Conservation (phyloP, 345 rosid species). For the sweet orange (Citrus sinensis) region DNA sequence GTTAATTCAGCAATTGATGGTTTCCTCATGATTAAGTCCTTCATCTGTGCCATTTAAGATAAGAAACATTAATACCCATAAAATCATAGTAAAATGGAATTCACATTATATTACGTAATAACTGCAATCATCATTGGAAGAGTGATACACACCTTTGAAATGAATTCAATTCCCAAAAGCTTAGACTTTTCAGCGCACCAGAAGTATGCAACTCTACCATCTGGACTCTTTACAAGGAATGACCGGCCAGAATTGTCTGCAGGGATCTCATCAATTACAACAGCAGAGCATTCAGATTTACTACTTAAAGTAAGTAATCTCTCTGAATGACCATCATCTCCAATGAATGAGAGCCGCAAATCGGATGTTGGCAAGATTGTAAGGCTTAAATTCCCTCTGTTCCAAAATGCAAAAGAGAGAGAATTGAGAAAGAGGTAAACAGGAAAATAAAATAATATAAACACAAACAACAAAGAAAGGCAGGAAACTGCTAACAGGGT, state of each 20-base stretch:
- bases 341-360: slow-evolving; percentile 72
- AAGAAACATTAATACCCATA: background rate
- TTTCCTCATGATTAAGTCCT: slow-evolving; percentile 70
- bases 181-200: slow-evolving; percentile 98
- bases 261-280: slow-evolving; percentile 57
- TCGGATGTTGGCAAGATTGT: slow-evolving; percentile 77
- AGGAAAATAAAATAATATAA: background rate
- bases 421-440: slow-evolving; percentile 7
- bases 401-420: background rate
- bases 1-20: slow-evolving; percentile 89
- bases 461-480: background rate
- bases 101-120: background rate
- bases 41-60: slow-evolving; percentile 49
- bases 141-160: slow-evolving; percentile 57
- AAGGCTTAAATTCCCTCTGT: slow-evolving; percentile 88
- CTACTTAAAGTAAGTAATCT: slow-evolving; percentile 60
- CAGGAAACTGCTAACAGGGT: background rate
- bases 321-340: slow-evolving; percentile 79
- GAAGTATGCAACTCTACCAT: slow-evolving; percentile 55
- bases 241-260: slow-evolving; percentile 88
- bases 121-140: background rate
- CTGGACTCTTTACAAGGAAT: slow-evolving; percentile 53
- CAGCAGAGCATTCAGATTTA: slow-evolving; percentile 41
- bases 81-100: background rate
- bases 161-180: slow-evolving; percentile 81